A percentile compares a stretch with the other conserved stretches of the same genome.
Conservation (phyloP, 2,329 filamentous ascomycete species). For the Torrubiellomyces zombiae region DNA sequence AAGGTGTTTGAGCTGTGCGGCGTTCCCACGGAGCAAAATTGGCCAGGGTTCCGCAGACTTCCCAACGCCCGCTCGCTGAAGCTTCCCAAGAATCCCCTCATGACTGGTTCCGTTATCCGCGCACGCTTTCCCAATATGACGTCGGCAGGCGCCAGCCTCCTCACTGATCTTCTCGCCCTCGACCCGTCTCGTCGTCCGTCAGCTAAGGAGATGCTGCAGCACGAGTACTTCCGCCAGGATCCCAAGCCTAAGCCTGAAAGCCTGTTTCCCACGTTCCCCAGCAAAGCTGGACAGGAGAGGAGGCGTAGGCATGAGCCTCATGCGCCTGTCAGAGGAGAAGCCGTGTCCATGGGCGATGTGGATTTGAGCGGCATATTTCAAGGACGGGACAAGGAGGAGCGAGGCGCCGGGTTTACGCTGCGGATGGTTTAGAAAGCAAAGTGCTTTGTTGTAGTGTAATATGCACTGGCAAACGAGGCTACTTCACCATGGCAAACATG, state of each 20-base stretch:
- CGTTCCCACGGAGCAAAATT: constrained; percentile 63
- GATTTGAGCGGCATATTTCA: constrained; percentile 61
- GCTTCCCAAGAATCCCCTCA: constrained; percentile 34
- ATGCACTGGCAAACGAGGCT: too few species aligned
- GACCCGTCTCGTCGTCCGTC: constrained; percentile 57
- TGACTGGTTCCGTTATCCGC: constrained; percentile 41
- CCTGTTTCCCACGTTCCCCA: constrained; percentile 95
- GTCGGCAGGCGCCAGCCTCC: constrained; percentile 50
- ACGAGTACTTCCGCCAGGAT: constrained; percentile 77
- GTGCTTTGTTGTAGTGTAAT: not conserved
- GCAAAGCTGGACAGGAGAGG: constrained; percentile 83
- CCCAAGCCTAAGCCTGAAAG: constrained; percentile 78
- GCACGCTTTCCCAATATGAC: constrained; percentile 72
- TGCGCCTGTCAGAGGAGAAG: constrained; percentile 64
- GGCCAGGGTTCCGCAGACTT: constrained; percentile 74
- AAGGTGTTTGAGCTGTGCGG: constrained; percentile 85
- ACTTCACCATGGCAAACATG: too few species aligned
- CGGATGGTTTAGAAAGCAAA: constrained; percentile 34
- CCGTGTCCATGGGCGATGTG: constrained; percentile 33
- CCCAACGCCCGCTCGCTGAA: constrained; percentile 73
- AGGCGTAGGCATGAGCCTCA: constrained; percentile 57
- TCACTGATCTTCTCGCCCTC: constrained; percentile 54
- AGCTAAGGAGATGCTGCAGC: constrained; percentile 56
- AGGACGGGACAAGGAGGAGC: constrained; percentile 45
- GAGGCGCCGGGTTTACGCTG: constrained; percentile 48